phyloP scores from a whole-genome alignment of 805 yeast species.

The Tetrapisispora nanseiensis region DNA sequence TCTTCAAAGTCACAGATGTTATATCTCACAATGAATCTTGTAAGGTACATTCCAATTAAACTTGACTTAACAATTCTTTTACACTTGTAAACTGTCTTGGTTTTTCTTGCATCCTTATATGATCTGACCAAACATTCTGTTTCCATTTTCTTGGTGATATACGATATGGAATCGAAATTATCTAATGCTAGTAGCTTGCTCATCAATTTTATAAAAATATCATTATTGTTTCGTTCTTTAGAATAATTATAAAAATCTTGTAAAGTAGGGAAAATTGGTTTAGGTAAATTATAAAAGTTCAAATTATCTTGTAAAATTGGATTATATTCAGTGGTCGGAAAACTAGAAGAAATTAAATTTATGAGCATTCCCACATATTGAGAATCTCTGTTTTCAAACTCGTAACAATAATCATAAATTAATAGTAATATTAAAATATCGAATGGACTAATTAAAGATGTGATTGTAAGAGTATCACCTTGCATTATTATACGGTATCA shows the following conservation, averaged over 20 bases:
- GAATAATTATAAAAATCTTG: constrained; percentile 6
- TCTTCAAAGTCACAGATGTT: constrained; percentile 6
- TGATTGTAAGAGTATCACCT: background rate
- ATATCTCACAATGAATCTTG: constrained; percentile 5
- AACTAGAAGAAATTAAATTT: constrained; percentile 14
- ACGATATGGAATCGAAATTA: constrained; percentile 9
- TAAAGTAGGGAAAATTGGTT: constrained; percentile 16
- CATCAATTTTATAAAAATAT: background rate
- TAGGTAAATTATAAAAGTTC: constrained; percentile 2
- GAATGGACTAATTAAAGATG: constrained; percentile 17
- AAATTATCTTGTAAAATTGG: constrained; percentile 12
- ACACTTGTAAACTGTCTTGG: background rate
- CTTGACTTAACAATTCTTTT: constrained; percentile 7
- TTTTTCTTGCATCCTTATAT: constrained; percentile 1
- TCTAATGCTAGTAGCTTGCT: constrained; percentile 7
- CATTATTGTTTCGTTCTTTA: background rate
- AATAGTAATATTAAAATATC: constrained; percentile 18
- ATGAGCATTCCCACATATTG: constrained; percentile 8
- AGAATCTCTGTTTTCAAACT: constrained; percentile 6
- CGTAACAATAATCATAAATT: constrained; percentile 10
- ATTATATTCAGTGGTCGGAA: constrained; percentile 11
- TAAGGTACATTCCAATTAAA: constrained; percentile 5
- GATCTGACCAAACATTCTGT: constrained; percentile 9
- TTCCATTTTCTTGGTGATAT: constrained; percentile 7
- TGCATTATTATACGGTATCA: too few relatives aligned